Base-by-base conservation (phyloP, 108 stramenopile species). In the Chaetoceros muelleri region DNA sequence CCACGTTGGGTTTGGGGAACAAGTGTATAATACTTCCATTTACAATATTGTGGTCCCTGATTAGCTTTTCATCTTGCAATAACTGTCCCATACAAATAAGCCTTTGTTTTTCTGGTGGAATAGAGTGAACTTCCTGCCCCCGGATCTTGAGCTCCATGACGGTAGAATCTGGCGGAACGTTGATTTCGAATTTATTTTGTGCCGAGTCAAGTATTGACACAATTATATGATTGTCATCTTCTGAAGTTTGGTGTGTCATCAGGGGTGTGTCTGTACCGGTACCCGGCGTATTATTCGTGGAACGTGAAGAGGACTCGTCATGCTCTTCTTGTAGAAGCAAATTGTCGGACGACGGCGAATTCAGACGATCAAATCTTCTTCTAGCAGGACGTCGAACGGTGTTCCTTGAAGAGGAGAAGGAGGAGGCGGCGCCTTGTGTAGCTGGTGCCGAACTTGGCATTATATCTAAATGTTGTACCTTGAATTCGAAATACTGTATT, bases 1-100 rank as follows among this genome's bases (percentile, higher is more conserved):
- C 76, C 23, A 90, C 82, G 29, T 80, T 74, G 8, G 88, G 88
- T 51, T 86, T 90, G 1, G 88, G 88, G 64, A 90, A 86, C 2
- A 90, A 52, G 52, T 90, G 88, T 24, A 90, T 49, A 53, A 90
- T 90, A 13, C 64, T 64, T 20, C 72, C 71, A 48, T 70, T 50
- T 20, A 62, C 55, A 29, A 90, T 78, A 5, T 78, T 76, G 46
- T 48, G 51, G 24, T 84, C 76, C 21, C 53, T 31, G 22, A 90
- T 57, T 13, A 66, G 69, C 0, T 57, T 40, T 20, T 72, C 69
- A 34, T 84, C 78, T 18, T 53, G 44, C 8, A 90, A 53, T 58
- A 90, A 62, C 61, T 76, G 67, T 20, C 88, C 88, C 52, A 79
- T 76, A 60, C 75, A 82, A 24, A 90, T 86, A 3, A 90, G 60